A percentile compares a stretch with the other conserved stretches of the same genome.
phyloP scores from a whole-genome alignment of 2,329 filamentous ascomycete genomes.

The Ophidiomyces ophidiicola region DNA sequence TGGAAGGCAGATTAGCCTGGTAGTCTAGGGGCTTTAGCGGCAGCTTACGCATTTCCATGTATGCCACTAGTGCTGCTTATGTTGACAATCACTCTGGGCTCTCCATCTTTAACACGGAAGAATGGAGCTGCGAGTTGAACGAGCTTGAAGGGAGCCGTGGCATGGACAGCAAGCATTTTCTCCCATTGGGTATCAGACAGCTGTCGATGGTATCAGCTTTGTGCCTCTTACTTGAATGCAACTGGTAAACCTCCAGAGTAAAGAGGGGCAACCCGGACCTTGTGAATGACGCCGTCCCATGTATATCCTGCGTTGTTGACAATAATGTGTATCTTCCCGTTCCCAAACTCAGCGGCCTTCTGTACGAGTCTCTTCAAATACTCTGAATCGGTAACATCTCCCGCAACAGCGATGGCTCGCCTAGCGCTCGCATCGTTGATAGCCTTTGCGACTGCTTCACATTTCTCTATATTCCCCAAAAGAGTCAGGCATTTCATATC shows the following conservation, averaged over 20 bases:
- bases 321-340: constrained; percentile 79
- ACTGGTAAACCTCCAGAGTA: background rate
- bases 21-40: constrained; percentile 4
- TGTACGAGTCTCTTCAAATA: constrained; percentile 64
- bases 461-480: constrained; percentile 45
- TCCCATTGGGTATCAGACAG: constrained; percentile 88
- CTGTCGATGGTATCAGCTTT: constrained; percentile 22
- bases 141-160: constrained; percentile 74
- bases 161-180: constrained; percentile 71
- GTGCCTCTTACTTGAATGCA: too few relatives aligned
- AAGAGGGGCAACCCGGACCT: constrained; percentile 33
- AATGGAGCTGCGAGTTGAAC: constrained; percentile 69
- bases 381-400: constrained; percentile 59
- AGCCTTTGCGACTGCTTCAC: constrained; percentile 51
- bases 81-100: constrained; percentile 67
- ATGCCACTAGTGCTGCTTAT: constrained; percentile 71
- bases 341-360: constrained; percentile 65
- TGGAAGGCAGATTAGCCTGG: constrained; percentile 12
- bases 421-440: constrained; percentile 56
- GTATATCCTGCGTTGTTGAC: constrained; percentile 90
- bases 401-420: constrained; percentile 58
- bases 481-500: too few relatives aligned
- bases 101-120: constrained; percentile 76
- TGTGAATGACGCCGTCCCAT: constrained; percentile 87
- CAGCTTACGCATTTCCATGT: constrained; percentile 60